A percentile compares a stretch with the other conserved stretches of the same genome.
Conservation (phyloP, 148 eudicot species). For the Rheum nobile region DNA sequence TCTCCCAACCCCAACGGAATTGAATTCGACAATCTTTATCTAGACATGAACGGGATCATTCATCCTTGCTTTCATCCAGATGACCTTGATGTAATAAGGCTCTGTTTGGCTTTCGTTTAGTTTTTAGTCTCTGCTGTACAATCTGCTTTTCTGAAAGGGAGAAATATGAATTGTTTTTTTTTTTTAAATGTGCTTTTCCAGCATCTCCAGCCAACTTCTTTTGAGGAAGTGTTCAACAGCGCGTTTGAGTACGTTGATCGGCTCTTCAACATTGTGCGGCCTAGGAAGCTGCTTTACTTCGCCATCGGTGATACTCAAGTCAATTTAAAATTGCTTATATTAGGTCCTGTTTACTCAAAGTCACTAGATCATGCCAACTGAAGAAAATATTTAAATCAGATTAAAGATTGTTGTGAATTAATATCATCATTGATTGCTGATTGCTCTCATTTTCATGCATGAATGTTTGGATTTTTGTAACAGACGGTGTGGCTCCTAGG, state of each 20-base stretch:
- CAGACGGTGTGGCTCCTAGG: constrained; percentile 46
- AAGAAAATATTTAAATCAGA: background rate
- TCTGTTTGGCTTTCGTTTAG: background rate
- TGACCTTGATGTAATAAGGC: background rate
- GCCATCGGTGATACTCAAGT: constrained; percentile 25
- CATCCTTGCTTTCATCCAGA: constrained; percentile 37
- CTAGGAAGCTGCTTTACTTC: constrained; percentile 23
- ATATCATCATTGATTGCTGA: background rate
- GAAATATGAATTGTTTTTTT: no score
- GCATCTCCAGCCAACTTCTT: constrained; percentile 15
- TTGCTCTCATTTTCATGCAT: background rate
- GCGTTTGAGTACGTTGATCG: constrained; percentile 26
- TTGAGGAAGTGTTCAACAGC: constrained; percentile 18
- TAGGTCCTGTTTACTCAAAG: background rate
- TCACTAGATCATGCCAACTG: background rate
- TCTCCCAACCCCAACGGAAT: constrained; percentile 17
- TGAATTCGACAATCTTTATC: constrained; percentile 29
- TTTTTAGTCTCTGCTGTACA: background rate
- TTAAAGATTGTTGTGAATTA: background rate
- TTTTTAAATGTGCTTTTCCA: background rate
- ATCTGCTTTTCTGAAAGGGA: background rate
- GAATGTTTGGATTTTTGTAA: background rate
- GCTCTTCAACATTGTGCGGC: constrained; percentile 23
- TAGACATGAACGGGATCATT: constrained; percentile 34
- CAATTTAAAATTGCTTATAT: background rate